Base-by-base conservation (phyloP, 2,329 filamentous ascomycete species). In the Triangularia setosa region DNA sequence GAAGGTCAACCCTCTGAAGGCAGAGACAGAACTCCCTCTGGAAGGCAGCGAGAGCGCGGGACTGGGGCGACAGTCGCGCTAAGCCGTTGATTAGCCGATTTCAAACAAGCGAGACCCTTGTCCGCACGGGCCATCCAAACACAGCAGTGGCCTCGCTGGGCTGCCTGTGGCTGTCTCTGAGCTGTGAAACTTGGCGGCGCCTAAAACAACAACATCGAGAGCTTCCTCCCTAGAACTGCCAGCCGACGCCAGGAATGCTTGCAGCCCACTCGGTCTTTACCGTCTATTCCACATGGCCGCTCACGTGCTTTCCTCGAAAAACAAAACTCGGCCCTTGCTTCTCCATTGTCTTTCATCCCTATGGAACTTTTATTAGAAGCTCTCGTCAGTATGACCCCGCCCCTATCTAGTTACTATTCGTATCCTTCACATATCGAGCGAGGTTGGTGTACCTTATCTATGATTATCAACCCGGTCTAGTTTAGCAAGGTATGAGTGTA, bases 91-190 rank as follows among this genome's bases (percentile, higher is more conserved):
- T 68, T 69, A 68, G 62, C 68, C 66, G 66, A 53, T 54, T 63
- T 61, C 55, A 58, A 62, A 60, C 60, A 66, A 62, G 64, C 61
- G 58, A 55, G 30, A 58, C 60, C 65, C 61, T 67, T 30, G 61
- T n/a, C n/a, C 58, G 68, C 68, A 69, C 68, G 66, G 62, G 40
- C 68, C 65, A 67, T 44, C 62, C 64, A 62, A 69, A 66, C 65
- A 69, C 25, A 55, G 25, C 52, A 55, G 25, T 27, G 21, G 23
- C 12, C 21, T 24, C 48, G 7, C 24, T 23, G 48, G 21, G 48
- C 24, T 54, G 48, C 24, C 48, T 40, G 35, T 40, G 35, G 48
- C 48, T 54, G 52, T 55, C 23, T 55, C 25, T 16, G 35, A 55
- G 60, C 60, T 61, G 62, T 68, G 66, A 68, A 68, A 68, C 66